Evolutionary conservation across 2,329 filamentous ascomycete species (phyloP).

Genomic region (Periconia sp.): DNA sequence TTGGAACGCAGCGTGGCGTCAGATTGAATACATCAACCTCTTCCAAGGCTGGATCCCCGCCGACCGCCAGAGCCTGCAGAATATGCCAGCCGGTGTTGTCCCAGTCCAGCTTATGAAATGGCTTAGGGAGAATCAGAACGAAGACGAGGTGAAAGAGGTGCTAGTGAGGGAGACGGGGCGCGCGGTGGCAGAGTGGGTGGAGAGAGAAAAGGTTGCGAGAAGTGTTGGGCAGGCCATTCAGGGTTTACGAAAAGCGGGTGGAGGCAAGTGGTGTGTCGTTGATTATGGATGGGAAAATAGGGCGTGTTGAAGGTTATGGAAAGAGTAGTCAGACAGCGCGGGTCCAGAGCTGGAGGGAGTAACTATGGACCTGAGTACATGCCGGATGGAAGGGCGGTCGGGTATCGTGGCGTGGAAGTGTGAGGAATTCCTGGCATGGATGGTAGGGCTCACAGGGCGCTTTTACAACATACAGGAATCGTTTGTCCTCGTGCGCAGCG

Average conservation of each 20-base stretch:
- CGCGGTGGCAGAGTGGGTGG: conserved; percentile 43
- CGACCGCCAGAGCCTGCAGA: conserved; percentile 32
- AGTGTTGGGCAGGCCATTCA: conserved; percentile 41
- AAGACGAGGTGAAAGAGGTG: conserved; percentile 13
- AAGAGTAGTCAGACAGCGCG: too few relatives aligned
- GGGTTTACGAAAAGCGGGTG: conserved; percentile 23
- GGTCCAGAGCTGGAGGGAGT: too few relatives aligned
- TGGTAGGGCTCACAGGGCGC: too few relatives aligned
- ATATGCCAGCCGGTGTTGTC: conserved; percentile 43
- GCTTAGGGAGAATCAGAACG: conserved; percentile 39
- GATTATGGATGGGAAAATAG: conserved; percentile 44
- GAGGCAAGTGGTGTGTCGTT: conserved; percentile 39
- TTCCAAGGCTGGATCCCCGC: conserved; percentile 54
- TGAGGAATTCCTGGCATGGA: too few relatives aligned
- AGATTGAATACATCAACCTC: conserved; percentile 49
- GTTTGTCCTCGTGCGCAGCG: too few relatives aligned
- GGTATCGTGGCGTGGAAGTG: too few relatives aligned
- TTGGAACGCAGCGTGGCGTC: conserved; percentile 53
- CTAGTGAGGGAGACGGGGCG: conserved; percentile 17
- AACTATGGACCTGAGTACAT: too few relatives aligned
- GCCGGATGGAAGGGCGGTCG: too few relatives aligned
- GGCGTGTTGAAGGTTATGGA: not conserved
- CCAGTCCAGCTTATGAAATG: conserved; percentile 42
- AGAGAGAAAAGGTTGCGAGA: conserved; percentile 45
- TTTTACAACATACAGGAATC: too few relatives aligned